Evolutionary conservation across 2,329 filamentous ascomycete genomes (phyloP).

Genomic region (Fusarium verrucosum): DNA sequence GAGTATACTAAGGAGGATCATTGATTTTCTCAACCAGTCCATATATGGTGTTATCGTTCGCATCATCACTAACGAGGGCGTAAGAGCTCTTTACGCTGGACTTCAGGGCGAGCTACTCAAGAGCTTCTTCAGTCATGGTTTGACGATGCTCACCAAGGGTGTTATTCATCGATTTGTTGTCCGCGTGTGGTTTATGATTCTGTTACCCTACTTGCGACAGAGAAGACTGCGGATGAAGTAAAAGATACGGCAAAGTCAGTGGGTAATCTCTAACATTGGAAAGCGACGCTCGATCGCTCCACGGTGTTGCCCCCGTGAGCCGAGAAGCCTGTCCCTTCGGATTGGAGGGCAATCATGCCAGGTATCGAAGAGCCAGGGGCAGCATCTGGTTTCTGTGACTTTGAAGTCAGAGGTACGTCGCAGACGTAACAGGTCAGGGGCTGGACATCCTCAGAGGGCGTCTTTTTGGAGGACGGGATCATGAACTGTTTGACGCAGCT

Average conservation of each 20-base stretch:
- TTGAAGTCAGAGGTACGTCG: conserved; percentile 75
- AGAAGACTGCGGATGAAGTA: conserved; percentile 33
- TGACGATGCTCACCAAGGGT: conserved; percentile 89
- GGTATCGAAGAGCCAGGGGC: conserved; percentile 68
- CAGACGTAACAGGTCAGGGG: conserved; percentile 80
- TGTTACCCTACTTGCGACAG: conserved; percentile 43
- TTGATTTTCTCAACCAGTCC: conserved; percentile 52
- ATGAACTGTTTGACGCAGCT: conserved; percentile 87
- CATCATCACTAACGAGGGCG: conserved; percentile 70
- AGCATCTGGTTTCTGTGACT: conserved; percentile 52
- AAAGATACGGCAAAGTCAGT: conserved; percentile 3
- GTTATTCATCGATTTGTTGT: conserved; percentile 77
- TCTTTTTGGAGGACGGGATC: conserved; percentile 60
- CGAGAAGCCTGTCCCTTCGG: conserved; percentile 92
- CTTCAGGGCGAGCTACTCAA: conserved; percentile 80
- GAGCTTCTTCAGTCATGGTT: conserved; percentile 84
- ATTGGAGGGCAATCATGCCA: conserved; percentile 81
- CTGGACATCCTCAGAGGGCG: conserved; percentile 57
- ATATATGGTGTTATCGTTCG: conserved; percentile 71
- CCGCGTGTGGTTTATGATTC: conserved; percentile 70
- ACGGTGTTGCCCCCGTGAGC: conserved; percentile 86
- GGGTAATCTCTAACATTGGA: conserved; percentile 73
- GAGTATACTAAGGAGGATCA: conserved; percentile 21
- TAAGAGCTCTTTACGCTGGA: conserved; percentile 77
- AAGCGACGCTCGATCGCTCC: conserved; percentile 79